A percentile compares a stretch with the other conserved stretches of the same genome.
Evolutionary conservation across 805 yeast genomes (phyloP).

Genomic region (Metschnikowia gelsemii): DNA sequence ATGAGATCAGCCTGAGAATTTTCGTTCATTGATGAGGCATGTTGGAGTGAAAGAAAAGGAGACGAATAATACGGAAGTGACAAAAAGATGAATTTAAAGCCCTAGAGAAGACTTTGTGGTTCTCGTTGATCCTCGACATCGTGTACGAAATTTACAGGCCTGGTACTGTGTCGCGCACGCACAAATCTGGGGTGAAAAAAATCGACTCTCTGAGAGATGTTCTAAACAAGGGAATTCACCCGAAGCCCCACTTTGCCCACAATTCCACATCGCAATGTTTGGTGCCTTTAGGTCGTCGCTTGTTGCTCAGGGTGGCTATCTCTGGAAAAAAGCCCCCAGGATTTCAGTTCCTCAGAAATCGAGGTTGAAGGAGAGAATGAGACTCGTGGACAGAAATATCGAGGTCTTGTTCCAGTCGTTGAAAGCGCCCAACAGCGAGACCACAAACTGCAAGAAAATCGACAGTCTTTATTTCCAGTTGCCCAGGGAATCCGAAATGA

Average conservation of each 20-base stretch:
- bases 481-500: constrained; percentile 83
- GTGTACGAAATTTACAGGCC: no score
- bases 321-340: constrained; percentile 54
- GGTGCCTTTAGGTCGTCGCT: constrained; percentile 70
- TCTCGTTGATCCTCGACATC: no score
- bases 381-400: constrained; percentile 75
- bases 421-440: constrained; percentile 27
- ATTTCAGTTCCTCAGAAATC: constrained; percentile 77
- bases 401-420: constrained; percentile 53
- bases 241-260: neutral
- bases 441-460: constrained; percentile 38
- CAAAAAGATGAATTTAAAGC: no score
- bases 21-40: no score
- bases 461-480: constrained; percentile 41
- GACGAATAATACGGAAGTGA: no score
- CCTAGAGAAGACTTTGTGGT: no score
- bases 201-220: neutral
- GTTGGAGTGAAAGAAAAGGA: no score
- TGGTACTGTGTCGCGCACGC: neutral
- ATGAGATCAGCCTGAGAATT: no score
- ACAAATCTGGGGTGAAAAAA: neutral
- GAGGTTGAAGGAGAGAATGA: constrained; percentile 82
- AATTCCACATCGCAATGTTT: constrained; percentile 43
- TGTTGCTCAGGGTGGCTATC: constrained; percentile 64
- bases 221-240: neutral